Base-by-base conservation (phyloP, 495 filamentous ascomycete genomes). In the Aspergillus baeticus region DNA sequence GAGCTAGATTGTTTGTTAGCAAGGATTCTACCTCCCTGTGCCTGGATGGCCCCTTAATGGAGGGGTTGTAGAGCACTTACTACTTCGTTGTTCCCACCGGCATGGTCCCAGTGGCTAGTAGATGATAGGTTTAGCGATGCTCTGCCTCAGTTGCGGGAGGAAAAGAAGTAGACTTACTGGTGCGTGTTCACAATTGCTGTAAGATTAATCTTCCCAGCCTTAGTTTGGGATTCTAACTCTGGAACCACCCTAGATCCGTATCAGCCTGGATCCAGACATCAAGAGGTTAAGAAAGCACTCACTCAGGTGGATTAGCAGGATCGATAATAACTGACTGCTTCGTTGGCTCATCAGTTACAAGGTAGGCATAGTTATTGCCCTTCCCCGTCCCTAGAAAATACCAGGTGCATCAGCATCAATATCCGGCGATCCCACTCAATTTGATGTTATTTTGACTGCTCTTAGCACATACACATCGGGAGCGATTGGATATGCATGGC, bases 401-500 rank as follows among this genome's bases (percentile, higher is more conserved):
- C 11, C 6, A 18, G 6, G 34, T 13, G n/a, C 35, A 21, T 36
- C 33, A 17, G 11, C n/a, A n/a, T n/a, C n/a, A n/a, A n/a, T n/a
- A n/a, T n/a, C n/a, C n/a, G n/a, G n/a, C n/a, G n/a, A n/a, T n/a
- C n/a, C 26, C 26, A 29, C 8, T 29, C 26, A 29, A 29, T 29
- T 8, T 4, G 26, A 29, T 29, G 26, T 29, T 8, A 3, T 29
- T 29, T 8, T 29, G 26, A 4, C 26, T 29, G 3, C 4, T 29
- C 26, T 29, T 29, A 8, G 26, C 26, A 29, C 89, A 66, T 85
- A 96, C 93, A 98, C 94, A 98, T 98, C 33, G 94, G 94, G 77
- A 98, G 96, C 53, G 91, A 91, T 70, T 92, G 84, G 72, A 98
- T 88, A 86, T 97, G 92, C 94, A 98, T 98, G 61, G 77, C 70